A percentile compares a stretch with the other conserved stretches of the same genome.
Conservation (phyloP, 202 grass and related monocot genomes). For the Sporobolus alterniflorus region DNA sequence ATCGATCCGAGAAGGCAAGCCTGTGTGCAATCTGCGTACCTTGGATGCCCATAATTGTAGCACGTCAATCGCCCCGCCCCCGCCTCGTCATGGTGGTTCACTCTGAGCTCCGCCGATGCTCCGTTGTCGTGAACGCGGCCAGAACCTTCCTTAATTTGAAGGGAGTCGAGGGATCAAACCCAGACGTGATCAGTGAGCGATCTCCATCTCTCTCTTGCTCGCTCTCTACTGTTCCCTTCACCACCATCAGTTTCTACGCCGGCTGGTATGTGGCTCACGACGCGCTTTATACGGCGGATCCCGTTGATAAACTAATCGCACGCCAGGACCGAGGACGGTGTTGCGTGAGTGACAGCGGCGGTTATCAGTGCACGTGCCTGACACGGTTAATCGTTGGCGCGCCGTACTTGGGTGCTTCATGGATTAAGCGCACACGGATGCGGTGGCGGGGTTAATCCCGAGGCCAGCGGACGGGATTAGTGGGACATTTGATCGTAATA, state of each 20-base stretch:
- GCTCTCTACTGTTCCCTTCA: not conserved
- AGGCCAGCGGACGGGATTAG: not conserved
- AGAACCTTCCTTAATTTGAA: not conserved
- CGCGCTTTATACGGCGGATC: slow-evolving; percentile 32
- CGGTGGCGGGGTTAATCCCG: slow-evolving; percentile 40
- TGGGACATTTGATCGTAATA: not conserved
- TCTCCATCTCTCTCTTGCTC: no score
- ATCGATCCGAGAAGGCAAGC: not conserved
- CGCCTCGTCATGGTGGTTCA: slow-evolving; percentile 5
- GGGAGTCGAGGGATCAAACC: no score
- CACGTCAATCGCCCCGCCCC: slow-evolving; percentile 1
- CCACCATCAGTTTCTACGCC: not conserved
- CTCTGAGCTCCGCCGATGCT: not conserved
- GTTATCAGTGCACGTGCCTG: slow-evolving; percentile 39
- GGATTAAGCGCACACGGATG: not conserved
- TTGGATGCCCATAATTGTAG: slow-evolving; percentile 77
- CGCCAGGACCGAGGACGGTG: not conserved
- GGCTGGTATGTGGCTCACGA: not conserved
- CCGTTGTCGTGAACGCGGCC: no score
- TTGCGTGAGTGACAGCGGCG: not conserved
- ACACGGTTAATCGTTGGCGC: slow-evolving; percentile 6
- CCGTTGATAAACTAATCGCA: not conserved
- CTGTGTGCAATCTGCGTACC: slow-evolving; percentile 30
- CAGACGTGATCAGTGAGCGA: not conserved
- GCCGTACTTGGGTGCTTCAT: not conserved